Evolutionary conservation across 1,284 basidiomycete species (phyloP), one percentile per base, ranked within the genome.

Genomic region (Apiotrichum porosum): DNA sequence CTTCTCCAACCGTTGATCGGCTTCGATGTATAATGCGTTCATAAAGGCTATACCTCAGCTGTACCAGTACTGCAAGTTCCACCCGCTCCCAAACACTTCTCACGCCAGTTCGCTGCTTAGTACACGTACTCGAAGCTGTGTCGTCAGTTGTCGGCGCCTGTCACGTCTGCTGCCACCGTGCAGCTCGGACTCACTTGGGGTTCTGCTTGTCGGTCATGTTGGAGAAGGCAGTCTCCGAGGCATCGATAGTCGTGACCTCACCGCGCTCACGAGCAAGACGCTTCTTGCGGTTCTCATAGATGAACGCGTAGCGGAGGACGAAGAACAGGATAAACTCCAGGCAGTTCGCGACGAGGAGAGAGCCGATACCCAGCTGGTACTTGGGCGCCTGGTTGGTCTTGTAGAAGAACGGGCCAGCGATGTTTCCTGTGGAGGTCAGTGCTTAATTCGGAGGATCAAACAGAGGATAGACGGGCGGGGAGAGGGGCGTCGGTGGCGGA

Each of bases 351-450:
- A 73, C 69, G 42, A 78, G 63, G 31, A 75, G 66, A 1, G 68
- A 72, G 8, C 76, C 71, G 35, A 77, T 73, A 15, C 76, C 76
- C 23, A 75, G 70, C 13, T 54, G 43, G 57, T 77, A 78, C 33
- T 44, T 60, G 1, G 76, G 76, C 3, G 74, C 72, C 62, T 77
- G 69, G 10, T 49, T 18, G 8, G 40, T 39, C 17, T 62, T 60
- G 62, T 73, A 76, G 41, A 76, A 68, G 68, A 76, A 76, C 4
- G 70, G 73, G 1, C 67, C 72, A 33, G 67, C 68, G 37, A 77
- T 76, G 59, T 77, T 77, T 5, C 75, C 72, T 39, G 66, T 47
- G 30, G 66, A 72, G 12, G 26, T 28, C 8, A 6, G 26, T 6
- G 26, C 26, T 28, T 28, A 6, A 12, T 28, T 28, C 8, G 26